Percentiles rank a stretch among this genome's conserved stretches.
phyloP scores from a whole-genome alignment of 2,329 filamentous ascomycete genomes.

The Alternaria viburni region DNA sequence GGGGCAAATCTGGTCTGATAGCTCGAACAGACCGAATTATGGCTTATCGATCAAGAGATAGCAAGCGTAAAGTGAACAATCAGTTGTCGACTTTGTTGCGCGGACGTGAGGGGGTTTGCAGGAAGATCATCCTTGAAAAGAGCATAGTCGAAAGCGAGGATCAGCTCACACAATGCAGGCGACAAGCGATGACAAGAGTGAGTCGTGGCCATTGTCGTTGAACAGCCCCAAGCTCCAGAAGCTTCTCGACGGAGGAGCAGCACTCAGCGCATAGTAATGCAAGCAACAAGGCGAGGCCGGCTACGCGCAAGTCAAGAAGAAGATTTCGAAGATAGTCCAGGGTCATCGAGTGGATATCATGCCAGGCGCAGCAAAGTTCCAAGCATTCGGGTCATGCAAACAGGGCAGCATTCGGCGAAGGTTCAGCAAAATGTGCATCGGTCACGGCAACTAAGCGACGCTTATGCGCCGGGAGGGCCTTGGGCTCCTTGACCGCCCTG shows the following conservation, averaged over 20 bases:
- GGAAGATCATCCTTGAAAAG: conserved; percentile 12
- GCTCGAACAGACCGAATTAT: too few relatives aligned
- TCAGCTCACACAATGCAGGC: conserved; percentile 22
- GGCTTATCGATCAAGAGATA: background rate
- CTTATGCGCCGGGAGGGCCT: conserved; percentile 46
- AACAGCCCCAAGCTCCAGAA: conserved; percentile 3
- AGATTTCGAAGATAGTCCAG: conserved; percentile 24
- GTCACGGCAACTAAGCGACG: conserved; percentile 39
- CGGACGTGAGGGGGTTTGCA: conserved; percentile 1
- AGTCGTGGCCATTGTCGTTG: conserved; percentile 7
- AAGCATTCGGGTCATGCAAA: conserved; percentile 46
- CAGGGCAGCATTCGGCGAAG: conserved; percentile 45
- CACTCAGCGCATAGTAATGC: conserved; percentile 26
- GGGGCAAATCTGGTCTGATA: too few relatives aligned
- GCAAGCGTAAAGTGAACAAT: background rate
- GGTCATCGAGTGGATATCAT: conserved; percentile 25
- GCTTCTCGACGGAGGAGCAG: conserved; percentile 7
- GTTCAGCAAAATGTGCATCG: conserved; percentile 47
- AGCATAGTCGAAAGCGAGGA: conserved; percentile 18
- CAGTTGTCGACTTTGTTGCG: background rate
- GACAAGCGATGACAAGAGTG: conserved; percentile 4
- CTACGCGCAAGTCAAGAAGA: conserved; percentile 27
- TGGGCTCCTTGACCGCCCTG: conserved; percentile 36
- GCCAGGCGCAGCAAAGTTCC: conserved; percentile 33
- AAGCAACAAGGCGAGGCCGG: conserved; percentile 25